Evolutionary conservation across 805 yeast genomes (phyloP).

Genomic region (Crinitomyces ghanaensis): DNA sequence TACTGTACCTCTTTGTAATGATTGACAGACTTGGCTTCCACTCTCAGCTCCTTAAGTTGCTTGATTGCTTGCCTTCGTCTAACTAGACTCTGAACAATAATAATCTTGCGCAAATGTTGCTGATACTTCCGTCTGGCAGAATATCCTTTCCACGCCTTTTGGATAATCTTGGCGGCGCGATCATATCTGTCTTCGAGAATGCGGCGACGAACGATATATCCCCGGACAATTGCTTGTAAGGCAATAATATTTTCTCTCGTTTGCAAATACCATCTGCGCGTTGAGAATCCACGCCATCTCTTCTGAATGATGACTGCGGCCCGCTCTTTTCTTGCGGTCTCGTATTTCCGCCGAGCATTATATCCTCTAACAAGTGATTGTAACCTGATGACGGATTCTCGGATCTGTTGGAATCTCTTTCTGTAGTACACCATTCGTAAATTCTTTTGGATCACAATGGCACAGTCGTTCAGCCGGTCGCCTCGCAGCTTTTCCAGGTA

Average conservation of each 20-base stretch:
- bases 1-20: constrained; percentile 87
- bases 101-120: constrained; percentile 41
- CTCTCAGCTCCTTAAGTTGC: constrained; percentile 52
- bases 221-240: constrained; percentile 49
- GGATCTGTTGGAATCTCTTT: constrained; percentile 43
- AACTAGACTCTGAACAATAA: constrained; percentile 62
- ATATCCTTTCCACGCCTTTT: constrained; percentile 61
- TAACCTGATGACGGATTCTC: constrained; percentile 39
- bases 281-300: constrained; percentile 31
- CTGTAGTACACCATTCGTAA: constrained; percentile 56
- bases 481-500: constrained; percentile 76
- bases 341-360: constrained; percentile 44
- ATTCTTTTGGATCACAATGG: constrained; percentile 76
- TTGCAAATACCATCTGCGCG: constrained; percentile 43
- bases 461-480: constrained; percentile 65
- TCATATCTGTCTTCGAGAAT: constrained; percentile 39
- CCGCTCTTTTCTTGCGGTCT: constrained; percentile 35
- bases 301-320: constrained; percentile 70
- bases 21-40: constrained; percentile 87
- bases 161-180: constrained; percentile 60
- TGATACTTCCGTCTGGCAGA: constrained; percentile 44
- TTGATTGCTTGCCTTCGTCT: constrained; percentile 66
- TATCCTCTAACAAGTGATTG: constrained; percentile 61
- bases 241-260: constrained; percentile 40
- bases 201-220: constrained; percentile 39